Evolutionary conservation across 1,284 basidiomycete genomes (phyloP).

Genomic region (Fomitopsis palustris): DNA sequence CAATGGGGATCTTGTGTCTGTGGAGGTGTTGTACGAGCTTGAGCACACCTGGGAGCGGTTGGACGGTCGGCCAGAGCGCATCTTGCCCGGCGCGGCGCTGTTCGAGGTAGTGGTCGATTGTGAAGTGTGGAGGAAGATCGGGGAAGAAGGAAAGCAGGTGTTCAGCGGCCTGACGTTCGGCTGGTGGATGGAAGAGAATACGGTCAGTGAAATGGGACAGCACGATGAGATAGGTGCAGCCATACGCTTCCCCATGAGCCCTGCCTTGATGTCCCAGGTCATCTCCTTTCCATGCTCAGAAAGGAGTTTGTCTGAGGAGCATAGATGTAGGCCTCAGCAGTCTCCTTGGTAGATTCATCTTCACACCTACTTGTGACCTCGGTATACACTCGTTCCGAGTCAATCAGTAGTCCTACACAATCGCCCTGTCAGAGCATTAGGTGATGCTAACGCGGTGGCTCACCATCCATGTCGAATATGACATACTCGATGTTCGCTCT

Average conservation of each 20-base stretch:
- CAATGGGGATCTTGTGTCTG: conserved; percentile 64
- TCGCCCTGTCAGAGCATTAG: neutral
- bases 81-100: conserved; percentile 59
- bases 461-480: conserved; percentile 82
- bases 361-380: conserved; percentile 59
- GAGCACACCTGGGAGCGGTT: conserved; percentile 63
- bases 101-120: conserved; percentile 52
- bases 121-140: conserved; percentile 49
- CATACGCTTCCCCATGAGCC: conserved; percentile 80
- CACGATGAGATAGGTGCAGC: conserved; percentile 8
- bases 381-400: conserved; percentile 73
- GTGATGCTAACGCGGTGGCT: conserved; percentile 7
- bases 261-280: conserved; percentile 83
- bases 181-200: conserved; percentile 33
- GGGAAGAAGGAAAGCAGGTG: conserved; percentile 76
- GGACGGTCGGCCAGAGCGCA: conserved; percentile 59
- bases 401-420: conserved; percentile 52
- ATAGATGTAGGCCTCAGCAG: neutral
- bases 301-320: conserved; percentile 58
- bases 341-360: neutral
- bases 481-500: conserved; percentile 57
- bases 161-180: conserved; percentile 57
- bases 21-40: conserved; percentile 66
- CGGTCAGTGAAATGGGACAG: neutral
- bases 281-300: conserved; percentile 68